phyloP scores from a whole-genome alignment of 768 basidiomycete genomes.

The Hericium rajendrae region DNA sequence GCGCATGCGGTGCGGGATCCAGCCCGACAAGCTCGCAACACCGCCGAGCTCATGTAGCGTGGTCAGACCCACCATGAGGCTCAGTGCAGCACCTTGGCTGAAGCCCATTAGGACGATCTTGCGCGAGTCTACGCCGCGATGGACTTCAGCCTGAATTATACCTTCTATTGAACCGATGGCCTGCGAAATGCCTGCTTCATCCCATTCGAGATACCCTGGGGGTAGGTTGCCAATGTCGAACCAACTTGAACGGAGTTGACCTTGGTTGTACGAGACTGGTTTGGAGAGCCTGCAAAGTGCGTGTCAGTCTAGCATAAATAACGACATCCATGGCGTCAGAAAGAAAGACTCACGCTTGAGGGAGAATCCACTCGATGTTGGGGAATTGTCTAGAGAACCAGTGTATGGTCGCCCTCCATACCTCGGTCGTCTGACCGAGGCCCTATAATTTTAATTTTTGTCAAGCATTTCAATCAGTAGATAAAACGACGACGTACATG shows the following conservation, averaged over 20 bases:
- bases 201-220: conserved; percentile 27
- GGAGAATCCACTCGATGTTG: conserved; percentile 32
- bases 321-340: neutral
- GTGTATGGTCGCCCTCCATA: conserved; percentile 27
- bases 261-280: conserved; percentile 22
- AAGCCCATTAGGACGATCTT: conserved; percentile 34
- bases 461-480: too few species aligned
- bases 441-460: conserved; percentile 20
- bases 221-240: conserved; percentile 32
- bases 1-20: conserved; percentile 30
- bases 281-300: conserved; percentile 1
- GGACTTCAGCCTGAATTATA: conserved; percentile 29
- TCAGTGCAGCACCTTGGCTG: conserved; percentile 33
- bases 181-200: conserved; percentile 24
- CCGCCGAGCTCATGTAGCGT: conserved; percentile 34
- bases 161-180: conserved; percentile 28
- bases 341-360: conserved; percentile 32
- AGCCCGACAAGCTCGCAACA: conserved; percentile 34
- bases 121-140: conserved; percentile 25
- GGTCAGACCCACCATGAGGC: conserved; percentile 29
- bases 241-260: conserved; percentile 29
- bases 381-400: conserved; percentile 28
- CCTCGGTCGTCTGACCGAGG: conserved; percentile 28
- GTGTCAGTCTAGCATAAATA: too few species aligned
- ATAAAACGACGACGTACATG: conserved; percentile 15